Evolutionary conservation across 2,329 filamentous ascomycete genomes (phyloP).

Genomic region (Sporothrix euskadiensis): DNA sequence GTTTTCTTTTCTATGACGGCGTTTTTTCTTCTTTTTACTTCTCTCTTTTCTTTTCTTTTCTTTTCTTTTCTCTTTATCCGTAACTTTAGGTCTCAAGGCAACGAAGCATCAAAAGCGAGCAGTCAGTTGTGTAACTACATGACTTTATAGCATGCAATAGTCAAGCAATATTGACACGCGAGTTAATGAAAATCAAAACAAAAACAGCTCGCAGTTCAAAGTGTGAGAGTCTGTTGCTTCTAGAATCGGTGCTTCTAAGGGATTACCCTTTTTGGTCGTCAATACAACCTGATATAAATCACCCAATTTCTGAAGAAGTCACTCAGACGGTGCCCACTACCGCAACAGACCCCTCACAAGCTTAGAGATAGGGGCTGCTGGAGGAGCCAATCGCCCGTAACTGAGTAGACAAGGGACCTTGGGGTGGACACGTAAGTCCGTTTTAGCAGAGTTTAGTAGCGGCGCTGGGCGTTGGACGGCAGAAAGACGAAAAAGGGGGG

Average conservation of each 20-base stretch:
- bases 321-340: not conserved
- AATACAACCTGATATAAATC: not conserved
- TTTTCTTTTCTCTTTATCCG: not conserved
- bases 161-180: too few species aligned
- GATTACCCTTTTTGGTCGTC: not conserved
- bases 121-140: not conserved
- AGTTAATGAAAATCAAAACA: too few species aligned
- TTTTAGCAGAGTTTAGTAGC: not conserved
- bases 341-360: conserved; percentile 4
- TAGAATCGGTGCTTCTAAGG: too few species aligned
- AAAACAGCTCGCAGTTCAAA: too few species aligned
- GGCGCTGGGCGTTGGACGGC: too few species aligned
- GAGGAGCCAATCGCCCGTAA: not conserved
- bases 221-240: too few species aligned
- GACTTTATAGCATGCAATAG: too few species aligned
- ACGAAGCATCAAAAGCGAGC: not conserved
- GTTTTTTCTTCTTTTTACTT: not conserved
- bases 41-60: not conserved
- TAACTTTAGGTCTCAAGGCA: too few species aligned
- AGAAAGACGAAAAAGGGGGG: conserved; percentile 2
- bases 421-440: conserved; percentile 16
- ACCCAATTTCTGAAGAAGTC: not conserved
- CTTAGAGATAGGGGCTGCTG: not conserved
- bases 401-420: not conserved
- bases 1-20: not conserved